Conservation (phyloP, 371 early-diverging fungal genomes). For the Syncephalis fuscata region DNA sequence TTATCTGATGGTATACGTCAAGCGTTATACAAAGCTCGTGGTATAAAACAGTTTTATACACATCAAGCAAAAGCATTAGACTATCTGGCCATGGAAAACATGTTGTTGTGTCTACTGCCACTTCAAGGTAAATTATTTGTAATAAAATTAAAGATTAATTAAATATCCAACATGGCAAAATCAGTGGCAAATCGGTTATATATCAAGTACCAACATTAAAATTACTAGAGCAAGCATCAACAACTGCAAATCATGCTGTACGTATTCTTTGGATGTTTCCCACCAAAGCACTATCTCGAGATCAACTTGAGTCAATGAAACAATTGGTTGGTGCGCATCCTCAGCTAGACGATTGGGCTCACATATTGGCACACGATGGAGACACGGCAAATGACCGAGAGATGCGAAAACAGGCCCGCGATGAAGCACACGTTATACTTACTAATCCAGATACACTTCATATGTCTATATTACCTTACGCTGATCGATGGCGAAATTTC, state of each 20-base stretch:
- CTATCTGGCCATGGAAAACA: conserved; percentile 18
- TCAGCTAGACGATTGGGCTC: not conserved
- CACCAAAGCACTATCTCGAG: conserved; percentile 66
- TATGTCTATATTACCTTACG: conserved; percentile 41
- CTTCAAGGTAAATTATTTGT: conserved; percentile 26
- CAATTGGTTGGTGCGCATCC: conserved; percentile 2
- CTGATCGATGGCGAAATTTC: conserved; percentile 32
- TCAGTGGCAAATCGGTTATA: conserved; percentile 62
- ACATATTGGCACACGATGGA: conserved; percentile 23
- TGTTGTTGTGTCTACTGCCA: conserved; percentile 49
- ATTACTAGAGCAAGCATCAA: conserved; percentile 17
- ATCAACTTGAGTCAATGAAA: conserved; percentile 26
- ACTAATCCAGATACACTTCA: conserved; percentile 80
- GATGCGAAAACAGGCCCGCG: conserved; percentile 23
- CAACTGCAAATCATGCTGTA: not conserved
- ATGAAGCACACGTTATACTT: conserved; percentile 34
- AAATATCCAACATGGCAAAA: not conserved
- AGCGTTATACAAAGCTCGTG: conserved; percentile 13
- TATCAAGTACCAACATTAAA: conserved; percentile 54
- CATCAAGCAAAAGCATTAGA: conserved; percentile 55
- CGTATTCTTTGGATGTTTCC: conserved; percentile 46
- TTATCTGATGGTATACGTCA: too few relatives aligned
- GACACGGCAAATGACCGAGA: conserved; percentile 19
- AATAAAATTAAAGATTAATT: not conserved
- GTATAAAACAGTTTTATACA: conserved; percentile 28